These are phyloP conservation scores for Diutina ranongensis DNA, from an alignment of 1,139 yeast species.

Conservation along the genomic window DNA sequence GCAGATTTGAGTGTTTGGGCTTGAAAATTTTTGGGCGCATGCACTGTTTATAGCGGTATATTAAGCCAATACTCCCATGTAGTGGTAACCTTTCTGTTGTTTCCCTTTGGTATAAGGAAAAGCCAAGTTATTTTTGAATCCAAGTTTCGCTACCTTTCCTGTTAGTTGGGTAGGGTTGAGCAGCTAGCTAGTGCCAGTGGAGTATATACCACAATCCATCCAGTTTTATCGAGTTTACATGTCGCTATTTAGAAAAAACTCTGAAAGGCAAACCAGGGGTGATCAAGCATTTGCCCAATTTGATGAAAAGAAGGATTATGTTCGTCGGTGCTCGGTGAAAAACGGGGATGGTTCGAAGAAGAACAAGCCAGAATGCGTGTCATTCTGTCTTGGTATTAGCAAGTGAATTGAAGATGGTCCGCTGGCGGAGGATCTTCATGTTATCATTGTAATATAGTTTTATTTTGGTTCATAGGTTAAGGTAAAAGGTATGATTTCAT, in stretches of 20 bases:
- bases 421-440: background rate
- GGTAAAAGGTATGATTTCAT: background rate
- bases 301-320: constrained; percentile 4
- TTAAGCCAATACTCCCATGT: background rate
- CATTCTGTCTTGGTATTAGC: background rate
- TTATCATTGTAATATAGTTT: background rate
- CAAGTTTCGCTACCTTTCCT: background rate
- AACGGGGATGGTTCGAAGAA: background rate
- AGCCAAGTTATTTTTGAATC: background rate
- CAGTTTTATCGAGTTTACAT: background rate
- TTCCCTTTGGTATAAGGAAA: background rate
- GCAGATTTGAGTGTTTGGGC: background rate
- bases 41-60: background rate
- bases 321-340: constrained; percentile 5
- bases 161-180: constrained; percentile 3
- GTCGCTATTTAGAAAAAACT: constrained; percentile 5
- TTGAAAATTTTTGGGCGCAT: constrained; percentile 4
- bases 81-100: background rate
- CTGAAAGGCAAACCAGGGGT: background rate
- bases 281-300: background rate
- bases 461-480: background rate
- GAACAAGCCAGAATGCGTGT: constrained; percentile 5
- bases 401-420: background rate
- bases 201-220: background rate
- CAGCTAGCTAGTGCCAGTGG: background rate